Evolutionary conservation across 2,329 filamentous ascomycete species (phyloP).

Genomic region (Coleophoma crateriformis): DNA sequence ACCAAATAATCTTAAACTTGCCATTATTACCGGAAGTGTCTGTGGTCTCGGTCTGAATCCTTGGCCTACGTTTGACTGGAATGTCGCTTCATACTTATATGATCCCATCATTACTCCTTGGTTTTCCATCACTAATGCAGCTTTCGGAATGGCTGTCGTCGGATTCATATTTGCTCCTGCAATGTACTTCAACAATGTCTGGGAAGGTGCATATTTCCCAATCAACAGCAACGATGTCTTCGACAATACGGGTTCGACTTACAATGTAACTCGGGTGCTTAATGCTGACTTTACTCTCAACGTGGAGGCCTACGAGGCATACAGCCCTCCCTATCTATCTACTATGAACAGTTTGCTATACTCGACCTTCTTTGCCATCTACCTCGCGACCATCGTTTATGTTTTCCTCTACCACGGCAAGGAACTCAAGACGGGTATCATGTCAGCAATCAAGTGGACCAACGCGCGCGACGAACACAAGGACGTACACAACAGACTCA

Average conservation of each 20-base stretch:
- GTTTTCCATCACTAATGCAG: slow-evolving; percentile 14
- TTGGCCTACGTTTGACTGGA: slow-evolving; percentile 12
- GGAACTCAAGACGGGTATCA: slow-evolving; percentile 41
- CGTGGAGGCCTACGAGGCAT: slow-evolving; percentile 5
- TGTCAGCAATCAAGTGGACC: slow-evolving; percentile 26
- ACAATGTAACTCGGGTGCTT: slow-evolving; percentile 21
- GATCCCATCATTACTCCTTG: slow-evolving; percentile 28
- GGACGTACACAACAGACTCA: slow-evolving; percentile 46
- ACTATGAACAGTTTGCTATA: background rate
- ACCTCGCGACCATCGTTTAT: background rate
- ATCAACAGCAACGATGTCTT: slow-evolving; percentile 47
- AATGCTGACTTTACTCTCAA: slow-evolving; percentile 21
- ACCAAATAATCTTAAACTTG: slow-evolving; percentile 27
- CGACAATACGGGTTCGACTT: slow-evolving; percentile 16
- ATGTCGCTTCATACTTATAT: slow-evolving; percentile 2
- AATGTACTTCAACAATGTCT: slow-evolving; percentile 26
- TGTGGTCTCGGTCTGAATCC: slow-evolving; percentile 17
- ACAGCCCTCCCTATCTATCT: background rate
- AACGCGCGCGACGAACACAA: slow-evolving; percentile 27
- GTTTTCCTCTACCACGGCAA: slow-evolving; percentile 52
- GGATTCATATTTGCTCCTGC: background rate
- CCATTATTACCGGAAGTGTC: slow-evolving; percentile 23
- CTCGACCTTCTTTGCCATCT: slow-evolving; percentile 1
- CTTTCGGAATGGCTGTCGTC: slow-evolving; percentile 16
- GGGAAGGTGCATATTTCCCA: slow-evolving; percentile 36